Conservation (phyloP, 2,329 filamentous ascomycete species). For the Ustulina deusta region DNA sequence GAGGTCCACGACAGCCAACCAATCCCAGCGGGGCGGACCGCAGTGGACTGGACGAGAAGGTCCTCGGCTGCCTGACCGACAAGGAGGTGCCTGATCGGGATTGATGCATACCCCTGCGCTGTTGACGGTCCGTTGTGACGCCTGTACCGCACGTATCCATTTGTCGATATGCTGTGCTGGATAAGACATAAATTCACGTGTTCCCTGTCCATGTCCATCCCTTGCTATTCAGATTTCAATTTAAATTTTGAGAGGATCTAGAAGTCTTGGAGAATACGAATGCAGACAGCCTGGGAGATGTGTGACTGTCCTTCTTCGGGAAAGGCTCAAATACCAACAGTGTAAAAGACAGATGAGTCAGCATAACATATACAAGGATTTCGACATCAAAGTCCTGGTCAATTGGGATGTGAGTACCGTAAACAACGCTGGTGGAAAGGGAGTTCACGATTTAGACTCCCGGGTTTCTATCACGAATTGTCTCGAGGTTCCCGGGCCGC, state of each 20-base stretch:
- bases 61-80: constrained; percentile 19
- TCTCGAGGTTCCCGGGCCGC: background rate
- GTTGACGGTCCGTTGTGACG: constrained; percentile 6
- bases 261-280: background rate
- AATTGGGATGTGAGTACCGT: too few relatives aligned
- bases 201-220: constrained; percentile 20
- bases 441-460: too few relatives aligned
- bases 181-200: constrained; percentile 24
- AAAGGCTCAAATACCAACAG: background rate
- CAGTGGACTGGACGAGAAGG: too few relatives aligned
- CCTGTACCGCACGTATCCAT: constrained; percentile 9
- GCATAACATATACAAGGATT: constrained; percentile 3
- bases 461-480: background rate
- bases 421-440: too few relatives aligned
- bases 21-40: constrained; percentile 36
- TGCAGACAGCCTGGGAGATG: constrained; percentile 2
- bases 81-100: constrained; percentile 19
- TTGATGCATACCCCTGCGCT: constrained; percentile 4
- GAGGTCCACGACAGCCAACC: constrained; percentile 43
- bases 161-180: constrained; percentile 13
- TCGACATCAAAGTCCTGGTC: background rate
- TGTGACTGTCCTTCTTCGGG: constrained; percentile 10
- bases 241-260: too few relatives aligned
- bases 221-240: background rate
- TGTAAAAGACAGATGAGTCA: constrained; percentile 29